phyloP scores from a whole-genome alignment of 352 stramenopile genomes.

The Elongisporangium anandrum region DNA sequence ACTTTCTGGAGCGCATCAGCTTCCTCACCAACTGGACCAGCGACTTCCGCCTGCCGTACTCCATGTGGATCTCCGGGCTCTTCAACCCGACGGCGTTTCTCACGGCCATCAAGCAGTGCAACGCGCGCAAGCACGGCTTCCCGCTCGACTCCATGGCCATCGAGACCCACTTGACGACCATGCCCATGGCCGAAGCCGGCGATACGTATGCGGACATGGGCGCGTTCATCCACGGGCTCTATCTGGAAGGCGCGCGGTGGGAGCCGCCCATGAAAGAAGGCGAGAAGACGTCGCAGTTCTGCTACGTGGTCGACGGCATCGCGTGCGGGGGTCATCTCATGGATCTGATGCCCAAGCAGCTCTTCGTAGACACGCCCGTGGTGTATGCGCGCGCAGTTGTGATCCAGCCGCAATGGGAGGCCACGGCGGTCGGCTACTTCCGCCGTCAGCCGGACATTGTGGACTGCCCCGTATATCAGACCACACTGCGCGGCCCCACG shows the following conservation, averaged over 20 bases:
- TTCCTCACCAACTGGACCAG: constrained; percentile 67
- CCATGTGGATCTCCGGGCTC: constrained; percentile 77
- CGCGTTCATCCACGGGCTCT: constrained; percentile 94
- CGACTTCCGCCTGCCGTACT: constrained; percentile 70
- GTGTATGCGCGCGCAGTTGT: constrained; percentile 94
- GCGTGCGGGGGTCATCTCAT: constrained; percentile 81
- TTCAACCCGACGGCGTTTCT: constrained; percentile 85
- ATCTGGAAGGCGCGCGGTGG: constrained; percentile 93
- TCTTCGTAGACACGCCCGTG: constrained; percentile 84
- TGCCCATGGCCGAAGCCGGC: constrained; percentile 40
- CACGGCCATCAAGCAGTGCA: constrained; percentile 84
- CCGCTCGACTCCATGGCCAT: constrained; percentile 92
- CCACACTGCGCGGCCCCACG: constrained; percentile 92
- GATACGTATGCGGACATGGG: constrained; percentile 83
- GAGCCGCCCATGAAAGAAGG: constrained; percentile 61
- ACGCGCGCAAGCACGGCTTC: constrained; percentile 77
- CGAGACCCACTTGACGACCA: constrained; percentile 91
- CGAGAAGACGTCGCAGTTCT: constrained; percentile 75
- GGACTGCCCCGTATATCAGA: constrained; percentile 96
- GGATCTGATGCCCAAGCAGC: constrained; percentile 92
- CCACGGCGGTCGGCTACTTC: constrained; percentile 93
- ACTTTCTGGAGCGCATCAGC: constrained; percentile 56
- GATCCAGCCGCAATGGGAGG: constrained; percentile 91
- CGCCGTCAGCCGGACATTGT: constrained; percentile 85
- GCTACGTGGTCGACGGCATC: constrained; percentile 84